Percentiles rank a stretch among this genome's conserved stretches.
These are phyloP conservation scores for Aspergillus sp. DNA, from an alignment of 2,329 filamentous ascomycete species.

Conservation along the genomic window DNA sequence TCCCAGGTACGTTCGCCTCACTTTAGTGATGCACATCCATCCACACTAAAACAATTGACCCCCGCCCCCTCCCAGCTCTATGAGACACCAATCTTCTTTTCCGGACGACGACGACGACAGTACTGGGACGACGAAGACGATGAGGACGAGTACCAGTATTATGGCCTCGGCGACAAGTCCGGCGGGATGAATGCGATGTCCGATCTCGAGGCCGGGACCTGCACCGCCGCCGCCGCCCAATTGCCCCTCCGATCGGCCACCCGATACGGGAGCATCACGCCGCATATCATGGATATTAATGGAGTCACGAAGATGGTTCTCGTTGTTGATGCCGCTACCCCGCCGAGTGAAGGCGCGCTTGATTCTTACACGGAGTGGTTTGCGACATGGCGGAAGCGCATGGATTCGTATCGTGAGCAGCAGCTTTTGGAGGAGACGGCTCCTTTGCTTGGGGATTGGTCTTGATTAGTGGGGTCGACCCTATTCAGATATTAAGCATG, in stretches of 20 bases:
- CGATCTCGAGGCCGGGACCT: not conserved
- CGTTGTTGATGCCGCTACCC: not conserved
- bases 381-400: conserved; percentile 1
- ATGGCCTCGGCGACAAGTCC: not conserved
- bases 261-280: not conserved
- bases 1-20: not conserved
- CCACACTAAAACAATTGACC: not conserved
- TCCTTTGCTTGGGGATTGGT: not conserved
- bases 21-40: too few relatives aligned
- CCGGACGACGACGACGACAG: not conserved
- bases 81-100: not conserved
- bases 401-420: not conserved
- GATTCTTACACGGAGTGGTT: conserved; percentile 12
- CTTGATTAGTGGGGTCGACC: not conserved
- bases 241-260: not conserved
- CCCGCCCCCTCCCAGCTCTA: not conserved
- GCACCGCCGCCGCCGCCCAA: not conserved
- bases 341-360: not conserved
- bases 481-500: too few relatives aligned
- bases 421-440: not conserved
- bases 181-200: not conserved
- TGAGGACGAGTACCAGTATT: not conserved
- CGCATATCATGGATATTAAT: not conserved
- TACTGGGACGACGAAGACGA: not conserved
- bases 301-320: conserved; percentile 7